phyloP scores from a whole-genome alignment of 148 eudicot species.

The Camellia sinensis region DNA sequence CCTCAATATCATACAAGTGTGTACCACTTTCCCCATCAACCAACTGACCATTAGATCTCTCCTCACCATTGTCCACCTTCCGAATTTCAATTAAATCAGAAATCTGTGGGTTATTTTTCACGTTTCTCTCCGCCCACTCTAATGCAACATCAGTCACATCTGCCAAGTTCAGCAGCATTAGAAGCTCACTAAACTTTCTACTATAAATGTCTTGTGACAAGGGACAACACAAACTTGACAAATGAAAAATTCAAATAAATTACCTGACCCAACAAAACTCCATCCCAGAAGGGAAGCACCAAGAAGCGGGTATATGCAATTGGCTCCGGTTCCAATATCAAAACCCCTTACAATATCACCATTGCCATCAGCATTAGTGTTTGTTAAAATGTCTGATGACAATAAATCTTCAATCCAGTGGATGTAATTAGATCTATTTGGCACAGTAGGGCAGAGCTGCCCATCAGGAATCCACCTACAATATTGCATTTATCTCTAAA shows the following conservation, averaged over 20 bases:
- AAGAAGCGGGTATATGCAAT: slow-evolving; percentile 94
- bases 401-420: slow-evolving; percentile 95
- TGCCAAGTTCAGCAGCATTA: slow-evolving; percentile 27
- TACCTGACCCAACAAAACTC: slow-evolving; percentile 94
- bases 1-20: slow-evolving; percentile 16
- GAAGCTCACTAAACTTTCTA: not conserved
- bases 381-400: slow-evolving; percentile 61
- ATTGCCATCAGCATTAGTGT: slow-evolving; percentile 25
- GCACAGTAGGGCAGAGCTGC: slow-evolving; percentile 96
- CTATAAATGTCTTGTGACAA: not conserved
- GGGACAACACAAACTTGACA: not conserved
- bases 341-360: slow-evolving; percentile 60
- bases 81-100: slow-evolving; percentile 75
- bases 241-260: not conserved
- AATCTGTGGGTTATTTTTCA: slow-evolving; percentile 69
- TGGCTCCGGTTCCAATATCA: slow-evolving; percentile 96
- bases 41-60: slow-evolving; percentile 3
- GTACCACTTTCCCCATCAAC: slow-evolving; percentile 14
- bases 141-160: slow-evolving; percentile 83
- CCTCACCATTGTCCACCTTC: slow-evolving; percentile 41
- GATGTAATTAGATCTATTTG: slow-evolving; percentile 93
- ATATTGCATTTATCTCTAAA: not conserved
- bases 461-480: slow-evolving; percentile 99
- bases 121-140: slow-evolving; percentile 89
- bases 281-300: slow-evolving; percentile 90